A percentile compares a stretch with the other conserved stretches of the same genome.
phyloP scores from a whole-genome alignment of 2,329 filamentous ascomycete genomes.

The Dactylella cylindrospora region DNA sequence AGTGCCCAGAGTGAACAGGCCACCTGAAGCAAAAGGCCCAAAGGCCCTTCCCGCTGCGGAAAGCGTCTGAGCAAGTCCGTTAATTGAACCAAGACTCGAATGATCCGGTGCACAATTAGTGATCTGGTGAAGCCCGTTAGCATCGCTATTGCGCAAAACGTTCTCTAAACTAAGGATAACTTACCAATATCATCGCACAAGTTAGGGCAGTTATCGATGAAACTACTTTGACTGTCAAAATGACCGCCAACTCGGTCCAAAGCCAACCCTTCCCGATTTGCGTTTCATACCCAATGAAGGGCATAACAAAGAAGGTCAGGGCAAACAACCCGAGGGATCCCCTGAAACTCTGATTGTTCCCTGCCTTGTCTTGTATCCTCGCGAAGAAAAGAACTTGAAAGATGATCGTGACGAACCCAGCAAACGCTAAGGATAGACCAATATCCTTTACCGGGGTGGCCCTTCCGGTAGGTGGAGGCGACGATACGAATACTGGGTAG shows the following conservation, averaged over 20 bases:
- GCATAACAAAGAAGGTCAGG: constrained; percentile 80
- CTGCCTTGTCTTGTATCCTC: constrained; percentile 72
- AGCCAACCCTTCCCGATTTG: constrained; percentile 69
- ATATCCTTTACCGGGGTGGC: constrained; percentile 75
- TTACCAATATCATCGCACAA: constrained; percentile 80
- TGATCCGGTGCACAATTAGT: constrained; percentile 89
- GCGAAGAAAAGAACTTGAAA: constrained; percentile 89
- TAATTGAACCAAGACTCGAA: constrained; percentile 81
- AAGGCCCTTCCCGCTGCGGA: constrained; percentile 85
- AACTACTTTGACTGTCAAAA: constrained; percentile 85
- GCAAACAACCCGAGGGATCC: constrained; percentile 76
- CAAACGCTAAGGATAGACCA: constrained; percentile 79
- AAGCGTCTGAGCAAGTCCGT: constrained; percentile 90
- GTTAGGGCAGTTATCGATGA: constrained; percentile 86
- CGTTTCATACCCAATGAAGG: constrained; percentile 76
- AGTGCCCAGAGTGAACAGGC: constrained; percentile 77
- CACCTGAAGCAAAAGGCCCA: constrained; percentile 84
- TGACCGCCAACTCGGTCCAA: constrained; percentile 75
- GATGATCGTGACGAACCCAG: constrained; percentile 78
- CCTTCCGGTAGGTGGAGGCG: constrained; percentile 73
- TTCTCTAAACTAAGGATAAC: constrained; percentile 50
- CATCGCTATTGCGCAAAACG: neutral
- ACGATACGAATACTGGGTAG: constrained; percentile 88
- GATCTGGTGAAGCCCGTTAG: constrained; percentile 60
- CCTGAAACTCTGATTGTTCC: constrained; percentile 83